Evolutionary conservation across 2,329 filamentous ascomycete genomes (phyloP).

Genomic region (Bimuria novae-zelandiae): DNA sequence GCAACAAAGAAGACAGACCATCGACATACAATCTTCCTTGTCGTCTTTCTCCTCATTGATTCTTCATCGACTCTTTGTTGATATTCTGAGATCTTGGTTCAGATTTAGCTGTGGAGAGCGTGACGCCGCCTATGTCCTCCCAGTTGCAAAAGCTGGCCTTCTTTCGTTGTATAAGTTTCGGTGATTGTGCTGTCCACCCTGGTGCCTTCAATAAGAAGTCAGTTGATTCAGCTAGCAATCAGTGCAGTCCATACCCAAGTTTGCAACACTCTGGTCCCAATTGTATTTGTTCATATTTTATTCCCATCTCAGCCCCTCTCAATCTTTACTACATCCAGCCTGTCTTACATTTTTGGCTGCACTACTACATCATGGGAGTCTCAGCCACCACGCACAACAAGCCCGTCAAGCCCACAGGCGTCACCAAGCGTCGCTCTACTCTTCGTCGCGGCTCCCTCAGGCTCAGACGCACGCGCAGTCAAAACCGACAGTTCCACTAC

Average conservation of each 20-base stretch:
- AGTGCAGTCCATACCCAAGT: background rate
- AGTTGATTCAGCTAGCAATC: background rate
- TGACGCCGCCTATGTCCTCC: background rate
- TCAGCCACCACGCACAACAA: background rate
- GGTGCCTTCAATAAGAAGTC: background rate
- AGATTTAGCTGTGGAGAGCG: conserved; percentile 5
- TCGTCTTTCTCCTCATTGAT: conserved; percentile 5
- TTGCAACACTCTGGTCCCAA: background rate
- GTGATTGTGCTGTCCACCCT: background rate
- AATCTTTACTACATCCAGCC: background rate
- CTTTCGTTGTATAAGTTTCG: background rate
- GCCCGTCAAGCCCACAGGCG: conserved; percentile 1
- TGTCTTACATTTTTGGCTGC: background rate
- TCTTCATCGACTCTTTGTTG: conserved; percentile 4
- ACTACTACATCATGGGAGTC: background rate
- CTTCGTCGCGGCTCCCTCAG: conserved; percentile 3
- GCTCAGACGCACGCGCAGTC: conserved; percentile 1
- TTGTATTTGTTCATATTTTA: background rate
- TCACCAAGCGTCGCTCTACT: conserved; percentile 8
- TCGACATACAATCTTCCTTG: conserved; percentile 2
- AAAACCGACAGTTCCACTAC: conserved; percentile 17
- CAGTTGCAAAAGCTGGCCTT: background rate
- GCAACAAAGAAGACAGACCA: conserved; percentile 7
- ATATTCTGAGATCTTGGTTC: conserved; percentile 1
- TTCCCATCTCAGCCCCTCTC: no score